Evolutionary conservation across 169 alveolate species (phyloP), one percentile per base, ranked within the genome.

Genomic region (Plasmodium yoelii): DNA sequence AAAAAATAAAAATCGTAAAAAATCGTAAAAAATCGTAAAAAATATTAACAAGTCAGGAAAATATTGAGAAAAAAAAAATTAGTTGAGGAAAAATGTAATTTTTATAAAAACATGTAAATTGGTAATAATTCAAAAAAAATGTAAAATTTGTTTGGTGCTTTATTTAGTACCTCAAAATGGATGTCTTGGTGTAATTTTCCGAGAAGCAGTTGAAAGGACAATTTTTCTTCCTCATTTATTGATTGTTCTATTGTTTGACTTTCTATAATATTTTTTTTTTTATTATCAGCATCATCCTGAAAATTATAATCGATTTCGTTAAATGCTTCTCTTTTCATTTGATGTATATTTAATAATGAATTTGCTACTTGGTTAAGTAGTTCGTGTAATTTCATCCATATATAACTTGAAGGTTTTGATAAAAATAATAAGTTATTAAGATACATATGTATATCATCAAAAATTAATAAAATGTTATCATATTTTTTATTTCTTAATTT

Each of bases 331-430:
- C 47, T 34, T 68, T 68, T 74, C 57, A 70, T 60, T 19, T 57
- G 88, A 9, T 88, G 90, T 26, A 80, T 26, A 39, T 64, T 60
- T 0, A 22, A 65, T 49, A 80, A 65, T n/a, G 72, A 53, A 44
- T 42, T 56, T 4, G 80, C 53, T 49, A 80, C 26, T 65, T 80
- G 90, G 5, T 47, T 39, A 0, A 80, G 67, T 12, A 80, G 12
- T 44, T 80, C 90, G n/a, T 80, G 90, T 44, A 80, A 42, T 18
- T 65, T 80, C 90, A 80, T 80, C 90, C 90, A 80, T 19, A 55
- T 80, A 44, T 65, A 65, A 22, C 90, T 80, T 5, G 90, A 80
- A 18, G 90, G 90, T 24, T 80, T 80, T 9, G 90, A 80, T 10
- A 80, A n/a, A 69, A 28, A 80, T 34, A 80, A 56, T 22, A 80